Conservation (phyloP, 208 protist genomes). For the Leishmania tropica region DNA sequence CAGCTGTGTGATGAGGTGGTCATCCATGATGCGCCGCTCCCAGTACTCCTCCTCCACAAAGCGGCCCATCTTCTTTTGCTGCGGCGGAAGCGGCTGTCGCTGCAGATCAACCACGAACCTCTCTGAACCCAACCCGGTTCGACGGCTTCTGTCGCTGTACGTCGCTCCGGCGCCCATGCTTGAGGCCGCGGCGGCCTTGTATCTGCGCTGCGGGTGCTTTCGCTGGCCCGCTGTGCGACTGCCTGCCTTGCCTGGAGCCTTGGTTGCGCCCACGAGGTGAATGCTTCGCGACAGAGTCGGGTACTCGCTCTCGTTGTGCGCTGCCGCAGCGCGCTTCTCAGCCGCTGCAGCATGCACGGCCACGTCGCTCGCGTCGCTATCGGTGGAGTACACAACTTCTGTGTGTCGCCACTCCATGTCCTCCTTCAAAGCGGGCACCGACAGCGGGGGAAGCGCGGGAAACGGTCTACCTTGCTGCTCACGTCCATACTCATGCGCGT, state of each 20-base stretch:
- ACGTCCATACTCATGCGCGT: conserved; percentile 29
- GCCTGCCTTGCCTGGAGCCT: neutral
- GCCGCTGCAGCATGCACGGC: neutral
- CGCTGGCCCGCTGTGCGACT: neutral
- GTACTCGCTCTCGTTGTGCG: neutral
- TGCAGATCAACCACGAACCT: conserved; percentile 4
- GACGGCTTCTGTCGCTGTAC: neutral
- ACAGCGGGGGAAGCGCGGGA: conserved; percentile 15
- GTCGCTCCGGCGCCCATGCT: no score
- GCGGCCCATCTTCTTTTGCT: conserved; percentile 40
- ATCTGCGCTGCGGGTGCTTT: neutral
- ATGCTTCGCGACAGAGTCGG: neutral
- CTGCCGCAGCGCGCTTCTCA: neutral
- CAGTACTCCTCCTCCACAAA: conserved; percentile 52
- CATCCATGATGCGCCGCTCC: conserved; percentile 37
- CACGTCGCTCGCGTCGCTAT: neutral
- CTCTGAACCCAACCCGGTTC: neutral
- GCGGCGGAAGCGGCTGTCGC: conserved; percentile 6
- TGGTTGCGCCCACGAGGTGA: neutral
- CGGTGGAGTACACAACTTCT: neutral
- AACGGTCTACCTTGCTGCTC: neutral
- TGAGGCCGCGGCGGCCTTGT: neutral
- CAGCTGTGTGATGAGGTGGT: conserved; percentile 42
- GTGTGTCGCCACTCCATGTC: conserved; percentile 32
- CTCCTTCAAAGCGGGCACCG: conserved; percentile 24